Evolutionary conservation across 164 flowering plant species (phyloP).

Genomic region (Litsea cubeba): DNA sequence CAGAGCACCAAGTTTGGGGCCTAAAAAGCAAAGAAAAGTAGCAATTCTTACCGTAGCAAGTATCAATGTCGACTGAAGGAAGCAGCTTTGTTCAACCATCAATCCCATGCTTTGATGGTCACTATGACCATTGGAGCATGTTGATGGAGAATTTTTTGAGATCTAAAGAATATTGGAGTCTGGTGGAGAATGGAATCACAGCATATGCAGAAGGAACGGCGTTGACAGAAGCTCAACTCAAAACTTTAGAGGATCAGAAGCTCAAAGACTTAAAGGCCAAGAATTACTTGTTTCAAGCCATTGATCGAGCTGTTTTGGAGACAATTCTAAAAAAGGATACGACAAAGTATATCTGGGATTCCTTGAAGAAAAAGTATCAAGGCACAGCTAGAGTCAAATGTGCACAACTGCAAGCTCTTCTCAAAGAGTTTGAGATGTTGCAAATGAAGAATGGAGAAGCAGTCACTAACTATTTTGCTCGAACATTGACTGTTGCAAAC

Average conservation of each 20-base stretch:
- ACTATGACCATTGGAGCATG: not conserved
- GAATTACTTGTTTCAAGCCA: not conserved
- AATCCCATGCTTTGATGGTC: not conserved
- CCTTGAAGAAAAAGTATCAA: conserved; percentile 5
- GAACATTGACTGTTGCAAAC: conserved; percentile 1
- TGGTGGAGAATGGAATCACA: conserved; percentile 5
- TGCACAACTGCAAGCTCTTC: conserved; percentile 5
- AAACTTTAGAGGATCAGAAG: conserved; percentile 4
- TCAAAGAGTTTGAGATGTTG: not conserved
- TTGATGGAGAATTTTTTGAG: not conserved
- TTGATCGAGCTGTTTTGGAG: not conserved
- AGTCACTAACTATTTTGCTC: conserved; percentile 4
- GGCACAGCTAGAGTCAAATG: conserved; percentile 3
- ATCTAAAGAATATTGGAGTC: not conserved
- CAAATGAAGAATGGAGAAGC: no score
- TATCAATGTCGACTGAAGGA: conserved; percentile 5
- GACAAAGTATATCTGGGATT: no score
- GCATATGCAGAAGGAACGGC: conserved; percentile 1
- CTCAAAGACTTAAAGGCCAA: conserved; percentile 4
- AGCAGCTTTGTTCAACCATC: not conserved
- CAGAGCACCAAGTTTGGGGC: no score
- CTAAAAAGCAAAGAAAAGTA: no score
- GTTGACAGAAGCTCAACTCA: conserved; percentile 7
- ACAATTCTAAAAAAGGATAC: not conserved
- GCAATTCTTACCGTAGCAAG: not conserved